Base-by-base conservation (phyloP, 2,329 filamentous ascomycete genomes). In the Rhynchosporium secalis region DNA sequence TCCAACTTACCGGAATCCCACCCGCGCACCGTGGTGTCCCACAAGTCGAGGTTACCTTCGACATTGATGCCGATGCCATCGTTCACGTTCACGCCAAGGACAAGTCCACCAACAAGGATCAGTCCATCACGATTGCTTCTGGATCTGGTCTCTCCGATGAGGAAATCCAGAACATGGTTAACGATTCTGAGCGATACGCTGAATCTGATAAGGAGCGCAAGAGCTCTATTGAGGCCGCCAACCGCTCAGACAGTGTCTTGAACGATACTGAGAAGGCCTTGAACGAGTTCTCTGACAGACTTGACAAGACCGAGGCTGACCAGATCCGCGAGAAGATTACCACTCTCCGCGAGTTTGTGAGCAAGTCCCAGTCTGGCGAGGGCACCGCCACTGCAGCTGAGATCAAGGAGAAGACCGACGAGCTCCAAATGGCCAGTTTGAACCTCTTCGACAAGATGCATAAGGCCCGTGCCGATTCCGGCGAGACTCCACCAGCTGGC, bases 401-500 rank as follows among this genome's bases (percentile, higher is more conserved):
- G 80, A 89, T 99, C 79, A 98, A 98, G 90, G 87, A 91, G 82
- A 97, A 97, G 91, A 96, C 91, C 73, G 95, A 98, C 71, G 94
- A 97, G 80, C 90, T 99, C 76, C 95, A 98, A 83, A 91, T 90
- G 77, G 91, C 94, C 71, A 94, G 90, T 79, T 83, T 99, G 80
- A 96, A 91, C 81, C 88, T 98, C 75, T 98, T 99, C 79, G 95
- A 98, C 83, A 97, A 98, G 90, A 96, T 99, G 91, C 94, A 99
- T 90, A 96, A 96, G 85, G 92, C 94, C 71, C 89, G 91, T 72
- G 78, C 80, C 71, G 90, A 93, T 81, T 82, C 82, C 71, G 77
- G 81, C 74, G 78, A 85, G 75, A 79, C 84, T 74, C 68, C 75
- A 78, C 72, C 70, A 77, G 75, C 69, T 60, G 65, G 75, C 79